phyloP scores from a whole-genome alignment of 768 basidiomycete genomes.

The Sarcodon aspratus region DNA sequence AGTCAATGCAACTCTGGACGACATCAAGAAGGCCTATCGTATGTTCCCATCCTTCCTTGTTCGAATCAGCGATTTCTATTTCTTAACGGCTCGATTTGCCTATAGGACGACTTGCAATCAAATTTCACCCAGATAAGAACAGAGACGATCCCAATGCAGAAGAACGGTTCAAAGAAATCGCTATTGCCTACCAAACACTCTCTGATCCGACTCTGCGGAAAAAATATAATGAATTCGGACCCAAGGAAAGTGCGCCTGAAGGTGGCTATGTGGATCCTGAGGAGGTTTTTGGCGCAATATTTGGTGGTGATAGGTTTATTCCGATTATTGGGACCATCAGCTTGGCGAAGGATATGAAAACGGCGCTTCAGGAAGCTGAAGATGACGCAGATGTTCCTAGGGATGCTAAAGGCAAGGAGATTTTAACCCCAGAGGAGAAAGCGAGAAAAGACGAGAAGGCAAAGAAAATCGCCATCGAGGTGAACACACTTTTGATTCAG shows the following conservation, averaged over 20 bases:
- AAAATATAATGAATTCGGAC: slow-evolving; percentile 89
- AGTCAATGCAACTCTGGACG: slow-evolving; percentile 66
- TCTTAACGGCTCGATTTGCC: neutral
- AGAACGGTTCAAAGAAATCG: slow-evolving; percentile 84
- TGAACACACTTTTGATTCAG: slow-evolving; percentile 16
- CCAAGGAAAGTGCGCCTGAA: slow-evolving; percentile 72
- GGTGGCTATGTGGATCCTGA: slow-evolving; percentile 86
- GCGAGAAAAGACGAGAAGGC: slow-evolving; percentile 55
- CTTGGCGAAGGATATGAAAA: slow-evolving; percentile 86
- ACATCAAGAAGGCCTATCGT: slow-evolving; percentile 91
- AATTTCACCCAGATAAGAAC: slow-evolving; percentile 90
- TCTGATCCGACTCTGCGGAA: slow-evolving; percentile 65
- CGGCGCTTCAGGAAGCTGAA: slow-evolving; percentile 79
- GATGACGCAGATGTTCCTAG: slow-evolving; percentile 45
- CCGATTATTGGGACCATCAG: slow-evolving; percentile 87
- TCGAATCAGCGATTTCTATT: neutral
- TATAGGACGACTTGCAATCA: slow-evolving; percentile 74
- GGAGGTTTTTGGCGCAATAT: slow-evolving; percentile 60
- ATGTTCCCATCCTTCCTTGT: slow-evolving; percentile 13
- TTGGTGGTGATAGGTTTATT: slow-evolving; percentile 79
- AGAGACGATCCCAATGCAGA: slow-evolving; percentile 77
- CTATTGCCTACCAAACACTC: slow-evolving; percentile 81
- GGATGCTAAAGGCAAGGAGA: slow-evolving; percentile 37
- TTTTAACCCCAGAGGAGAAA: slow-evolving; percentile 28
- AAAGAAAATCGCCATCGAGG: slow-evolving; percentile 57